A percentile compares a stretch with the other conserved stretches of the same genome.
Evolutionary conservation across 2,329 filamentous ascomycete genomes (phyloP).

Genomic region (Fusarium sp.): DNA sequence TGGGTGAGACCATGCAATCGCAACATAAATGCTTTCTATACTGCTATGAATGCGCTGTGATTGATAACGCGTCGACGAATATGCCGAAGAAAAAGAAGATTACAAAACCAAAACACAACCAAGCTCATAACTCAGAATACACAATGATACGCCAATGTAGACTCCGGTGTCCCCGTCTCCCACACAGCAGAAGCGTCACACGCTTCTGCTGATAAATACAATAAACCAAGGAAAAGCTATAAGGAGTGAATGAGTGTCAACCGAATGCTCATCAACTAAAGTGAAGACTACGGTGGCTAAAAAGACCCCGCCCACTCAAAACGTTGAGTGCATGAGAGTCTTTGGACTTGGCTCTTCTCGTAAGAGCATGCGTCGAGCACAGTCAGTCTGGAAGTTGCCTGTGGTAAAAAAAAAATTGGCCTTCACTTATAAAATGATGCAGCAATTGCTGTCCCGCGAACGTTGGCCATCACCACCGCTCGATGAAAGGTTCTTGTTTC

Average conservation of each 20-base stretch:
- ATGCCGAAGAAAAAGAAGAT: slow-evolving; percentile 11
- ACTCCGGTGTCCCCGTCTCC: slow-evolving; percentile 45
- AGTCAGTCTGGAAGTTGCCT: slow-evolving; percentile 6
- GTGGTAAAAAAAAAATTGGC: not conserved
- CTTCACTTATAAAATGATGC: slow-evolving; percentile 60
- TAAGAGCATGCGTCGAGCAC: not conserved
- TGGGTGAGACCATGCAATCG: slow-evolving; percentile 24
- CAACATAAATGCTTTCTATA: slow-evolving; percentile 30
- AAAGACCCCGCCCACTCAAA: slow-evolving; percentile 5
- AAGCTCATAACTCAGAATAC: slow-evolving; percentile 43
- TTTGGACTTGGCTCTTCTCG: slow-evolving; percentile 9
- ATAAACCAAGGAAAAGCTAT: slow-evolving; percentile 38
- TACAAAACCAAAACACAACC: slow-evolving; percentile 35
- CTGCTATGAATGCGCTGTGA: slow-evolving; percentile 49
- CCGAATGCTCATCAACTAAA: not conserved
- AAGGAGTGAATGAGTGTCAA: slow-evolving; percentile 29
- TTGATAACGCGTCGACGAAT: slow-evolving; percentile 25
- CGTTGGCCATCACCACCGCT: slow-evolving; percentile 54
- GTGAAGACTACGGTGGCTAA: slow-evolving; percentile 1
- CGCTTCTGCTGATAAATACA: slow-evolving; percentile 38
- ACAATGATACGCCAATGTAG: slow-evolving; percentile 43
- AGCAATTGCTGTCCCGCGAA: slow-evolving; percentile 58
- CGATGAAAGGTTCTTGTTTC: slow-evolving; percentile 62
- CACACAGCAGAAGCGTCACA: slow-evolving; percentile 35
- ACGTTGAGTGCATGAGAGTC: slow-evolving; percentile 3